A percentile compares a stretch with the other conserved stretches of the same genome.
phyloP scores from a whole-genome alignment of 306 rosid genomes.

The Lupinus albus region DNA sequence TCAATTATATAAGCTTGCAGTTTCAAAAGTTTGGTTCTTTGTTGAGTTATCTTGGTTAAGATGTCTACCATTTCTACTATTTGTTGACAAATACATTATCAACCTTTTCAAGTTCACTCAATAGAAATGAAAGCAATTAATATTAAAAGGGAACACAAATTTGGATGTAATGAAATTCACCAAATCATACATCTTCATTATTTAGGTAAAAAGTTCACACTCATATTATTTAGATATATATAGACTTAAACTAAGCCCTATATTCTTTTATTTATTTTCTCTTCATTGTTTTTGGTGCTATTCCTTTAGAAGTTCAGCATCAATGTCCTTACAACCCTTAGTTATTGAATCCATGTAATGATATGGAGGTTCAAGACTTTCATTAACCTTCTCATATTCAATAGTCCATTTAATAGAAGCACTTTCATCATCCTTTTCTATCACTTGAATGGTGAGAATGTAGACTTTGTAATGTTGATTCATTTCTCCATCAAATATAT shows the following conservation, averaged over 20 bases:
- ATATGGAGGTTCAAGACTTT: conserved; percentile 23
- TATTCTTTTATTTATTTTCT: background rate
- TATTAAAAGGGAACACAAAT: too few relatives aligned
- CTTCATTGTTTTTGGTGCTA: background rate
- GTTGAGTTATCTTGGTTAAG: conserved; percentile 11
- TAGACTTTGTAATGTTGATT: background rate
- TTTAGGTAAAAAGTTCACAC: background rate
- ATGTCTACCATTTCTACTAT: conserved; percentile 13
- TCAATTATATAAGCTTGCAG: conserved; percentile 6
- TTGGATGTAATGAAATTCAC: too few relatives aligned
- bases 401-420: conserved; percentile 20
- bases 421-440: background rate
- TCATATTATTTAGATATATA: background rate
- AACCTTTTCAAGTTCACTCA: too few relatives aligned
- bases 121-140: background rate
- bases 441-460: background rate
- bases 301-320: conserved; percentile 27
- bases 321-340: conserved; percentile 29
- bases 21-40: conserved; percentile 17
- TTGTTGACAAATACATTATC: too few relatives aligned
- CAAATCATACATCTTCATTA: background rate
- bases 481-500: conserved; percentile 25
- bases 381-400: background rate
- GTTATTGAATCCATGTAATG: background rate
- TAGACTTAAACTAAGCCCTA: background rate